Evolutionary conservation across 1,284 basidiomycete genomes (phyloP), one percentile per base, ranked within the genome.

Genomic region (Leccinum subspadiceum): DNA sequence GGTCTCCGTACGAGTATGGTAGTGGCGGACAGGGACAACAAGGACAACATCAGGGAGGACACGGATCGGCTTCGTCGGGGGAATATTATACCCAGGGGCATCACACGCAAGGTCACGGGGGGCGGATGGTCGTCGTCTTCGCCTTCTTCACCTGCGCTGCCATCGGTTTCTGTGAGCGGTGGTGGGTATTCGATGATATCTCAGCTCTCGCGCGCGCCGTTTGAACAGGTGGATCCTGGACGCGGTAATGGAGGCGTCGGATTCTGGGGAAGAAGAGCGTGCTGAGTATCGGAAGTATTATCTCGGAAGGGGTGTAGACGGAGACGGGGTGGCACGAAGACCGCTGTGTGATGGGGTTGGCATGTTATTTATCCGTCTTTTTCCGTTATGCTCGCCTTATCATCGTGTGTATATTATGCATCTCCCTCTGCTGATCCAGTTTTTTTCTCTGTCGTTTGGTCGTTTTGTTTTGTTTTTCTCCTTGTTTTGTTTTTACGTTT

Each of bases 251-350:
- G 48, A 24, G 48, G 48, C 13, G 53, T 66, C 2, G 66, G 1
- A 49, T 60, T 9, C 63, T 70, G 6, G 77, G 77, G 53, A 86
- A 85, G 78, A 84, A 82, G 75, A 89, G 87, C 64, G 82, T 82
- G 64, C 69, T 90, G 77, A 88, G 85, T 66, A 90, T 90, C 63
- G 85, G 86, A 64, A 89, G 82, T 67, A 90, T 90, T 63, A 86
- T 89, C 61, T 83, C 84, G 53, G 84, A 70, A 0, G 68, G 70
- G 9, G 69, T 52, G 50, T 68, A 53, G 55, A 26, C 29, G 20
- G 48, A 20, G 44, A 46, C 44, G 41, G 44, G 44, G 44, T 46
- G 44, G 20, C 44, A 12, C 22, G 22, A 24, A 24, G 48, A 24
- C 1, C 15, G 8, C 22, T 10, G 10, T 24, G 5, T 49, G 10